Evolutionary conservation across 106 monocot species (phyloP).

Genomic region (Platanthera zijinensis): DNA sequence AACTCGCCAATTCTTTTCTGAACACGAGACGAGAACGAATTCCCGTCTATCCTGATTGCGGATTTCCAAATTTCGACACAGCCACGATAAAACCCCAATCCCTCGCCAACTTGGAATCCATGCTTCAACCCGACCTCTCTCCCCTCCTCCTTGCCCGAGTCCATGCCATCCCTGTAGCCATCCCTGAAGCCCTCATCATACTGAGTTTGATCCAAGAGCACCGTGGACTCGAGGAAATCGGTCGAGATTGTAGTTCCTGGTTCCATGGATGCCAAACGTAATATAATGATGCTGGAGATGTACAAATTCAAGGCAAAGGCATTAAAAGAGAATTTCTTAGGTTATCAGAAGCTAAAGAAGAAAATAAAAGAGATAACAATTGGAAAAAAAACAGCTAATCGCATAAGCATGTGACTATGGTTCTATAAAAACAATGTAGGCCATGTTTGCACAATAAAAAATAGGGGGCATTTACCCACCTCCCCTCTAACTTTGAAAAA

Average conservation of each 20-base stretch:
- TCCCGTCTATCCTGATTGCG: slow-evolving; percentile 25
- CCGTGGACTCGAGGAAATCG: slow-evolving; percentile 57
- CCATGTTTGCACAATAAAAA: too few species aligned
- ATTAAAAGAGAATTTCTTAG: too few species aligned
- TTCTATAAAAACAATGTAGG: too few species aligned
- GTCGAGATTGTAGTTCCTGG: slow-evolving; percentile 6
- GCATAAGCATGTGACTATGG: too few species aligned
- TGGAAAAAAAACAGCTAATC: too few species aligned
- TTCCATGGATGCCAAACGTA: slow-evolving; percentile 19
- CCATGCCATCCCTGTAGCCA: slow-evolving; percentile 56
- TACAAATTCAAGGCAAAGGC: too few species aligned
- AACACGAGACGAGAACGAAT: slow-evolving; percentile 42
- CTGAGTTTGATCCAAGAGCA: slow-evolving; percentile 51
- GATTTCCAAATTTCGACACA: slow-evolving; percentile 56
- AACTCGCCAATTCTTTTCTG: slow-evolving; percentile 45
- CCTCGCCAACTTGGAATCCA: slow-evolving; percentile 63
- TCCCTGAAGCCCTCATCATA: slow-evolving; percentile 48
- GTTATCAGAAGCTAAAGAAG: too few species aligned
- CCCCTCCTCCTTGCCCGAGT: slow-evolving; percentile 52
- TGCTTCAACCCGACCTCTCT: slow-evolving; percentile 51
- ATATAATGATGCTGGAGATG: too few species aligned
- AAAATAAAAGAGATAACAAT: too few species aligned
- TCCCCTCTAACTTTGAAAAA: too few species aligned
- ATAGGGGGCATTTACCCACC: too few species aligned
- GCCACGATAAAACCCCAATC: slow-evolving; percentile 68